Evolutionary conservation across 495 filamentous ascomycete genomes (phyloP), one percentile per base, ranked within the genome.

Genomic region (Trichoderma virens): DNA sequence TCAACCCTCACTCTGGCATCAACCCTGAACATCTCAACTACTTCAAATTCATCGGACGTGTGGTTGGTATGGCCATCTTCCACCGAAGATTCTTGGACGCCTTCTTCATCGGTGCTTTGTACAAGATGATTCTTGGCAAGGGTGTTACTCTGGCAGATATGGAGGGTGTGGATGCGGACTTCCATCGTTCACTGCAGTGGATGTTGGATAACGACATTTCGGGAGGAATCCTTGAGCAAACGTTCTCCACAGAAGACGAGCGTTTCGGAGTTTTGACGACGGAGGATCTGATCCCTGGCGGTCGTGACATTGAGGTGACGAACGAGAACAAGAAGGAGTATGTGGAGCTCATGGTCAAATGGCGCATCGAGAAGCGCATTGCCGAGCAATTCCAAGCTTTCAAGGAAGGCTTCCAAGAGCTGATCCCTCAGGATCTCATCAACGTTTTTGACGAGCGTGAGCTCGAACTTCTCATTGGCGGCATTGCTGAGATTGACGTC

Each of bases 1-100:
- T 99, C 80, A 99, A 99, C 79, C 94, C 94, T 64, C 94, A 99
- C 73, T 99, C 94, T 65, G 94, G 94, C 67, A 97, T 99, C 76
- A 99, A 99, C 77, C 95, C 94, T 7, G 94, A 99, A 77, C 94
- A 99, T 84, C 81, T 99, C 68, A 97, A 97, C 71, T 99, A 97
- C 78, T 99, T 99, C 84, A 99, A 96, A 78, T 99, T 99, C 79
- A 99, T 99, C 72, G 94, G 94, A 47, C 91, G 94, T 62, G 95
- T 99, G 45, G 95, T 99, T 65, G 94, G 94, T 61, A 77, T 99
- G 66, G 94, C 94, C 65, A 98, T 99, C 74, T 99, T 99, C 86
- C 94, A 99, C 77, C 86, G 94, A 59, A 85, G 94, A 34, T 99
- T 99, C 82, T 79, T 99, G 67, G 94, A 99, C 75, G 96, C 94